Evolutionary conservation across 1,139 yeast species (phyloP).

Genomic region (Debaryomycetaceae sp.): DNA sequence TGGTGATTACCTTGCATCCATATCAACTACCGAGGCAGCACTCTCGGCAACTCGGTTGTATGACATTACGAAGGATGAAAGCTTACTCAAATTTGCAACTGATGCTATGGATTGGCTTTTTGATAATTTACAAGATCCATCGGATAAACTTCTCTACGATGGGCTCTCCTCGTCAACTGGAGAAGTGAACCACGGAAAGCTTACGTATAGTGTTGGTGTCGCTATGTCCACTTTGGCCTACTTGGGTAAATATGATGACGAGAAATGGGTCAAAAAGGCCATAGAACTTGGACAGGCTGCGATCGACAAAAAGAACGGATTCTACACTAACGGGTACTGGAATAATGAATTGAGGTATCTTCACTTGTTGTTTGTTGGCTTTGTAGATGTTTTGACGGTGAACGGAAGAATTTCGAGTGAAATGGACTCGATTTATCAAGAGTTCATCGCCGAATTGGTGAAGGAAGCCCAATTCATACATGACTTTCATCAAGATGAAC

Average conservation of each 20-base stretch:
- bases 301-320: constrained; percentile 15
- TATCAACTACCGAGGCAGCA: constrained; percentile 33
- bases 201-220: constrained; percentile 25
- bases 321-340: constrained; percentile 15
- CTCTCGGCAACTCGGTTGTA: constrained; percentile 27
- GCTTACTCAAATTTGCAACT: constrained; percentile 19
- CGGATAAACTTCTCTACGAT: constrained; percentile 23
- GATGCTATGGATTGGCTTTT: constrained; percentile 21
- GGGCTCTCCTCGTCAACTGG: constrained; percentile 14
- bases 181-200: constrained; percentile 19
- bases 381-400: constrained; percentile 15
- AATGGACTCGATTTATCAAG: constrained; percentile 6
- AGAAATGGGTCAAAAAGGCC: constrained; percentile 14
- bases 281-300: constrained; percentile 14
- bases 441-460: constrained; percentile 11
- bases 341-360: constrained; percentile 16
- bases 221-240: constrained; percentile 21
- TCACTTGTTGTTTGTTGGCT: constrained; percentile 18
- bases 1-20: constrained; percentile 27
- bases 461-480: constrained; percentile 21
- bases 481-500: constrained; percentile 19
- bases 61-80: constrained; percentile 14
- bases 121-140: constrained; percentile 20
- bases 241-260: constrained; percentile 9
- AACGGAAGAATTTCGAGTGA: constrained; percentile 6